Evolutionary conservation across 805 yeast species (phyloP), one percentile per base, ranked within the genome.

Genomic region (Candida ponderosae): DNA sequence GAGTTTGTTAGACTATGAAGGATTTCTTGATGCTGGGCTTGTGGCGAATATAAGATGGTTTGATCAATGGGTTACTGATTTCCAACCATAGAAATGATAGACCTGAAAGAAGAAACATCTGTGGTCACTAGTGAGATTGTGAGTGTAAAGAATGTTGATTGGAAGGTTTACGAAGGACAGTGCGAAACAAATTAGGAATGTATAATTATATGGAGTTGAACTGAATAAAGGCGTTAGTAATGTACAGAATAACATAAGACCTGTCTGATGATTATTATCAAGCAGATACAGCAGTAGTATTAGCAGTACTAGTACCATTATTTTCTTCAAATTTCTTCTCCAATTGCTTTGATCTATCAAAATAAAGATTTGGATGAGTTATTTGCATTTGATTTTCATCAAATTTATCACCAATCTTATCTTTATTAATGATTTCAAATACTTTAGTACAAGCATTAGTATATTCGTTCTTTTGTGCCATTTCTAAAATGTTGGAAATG

Each of bases 381-480:
- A 90, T 82, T 45, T 76, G 75, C 33, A 75, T 67, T 41, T 74
- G 79, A 40, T 76, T 81, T 15, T 60, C 57, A 4, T 59, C 48
- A 40, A 72, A 76, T 32, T 51, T 45, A 42, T 62, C 53, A 30
- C 53, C 47, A 19, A 65, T 48, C 36, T 69, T 58, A 41, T 68
- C 67, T 38, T 66, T 66, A 48, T 78, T 81, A 23, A 86, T 73
- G 15, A 75, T 58, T 51, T 89, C 97, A 59, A 86, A 85, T 4
- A 86, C 96, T 52, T 84, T 73, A 0, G 97, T 81, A 56, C 96
- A 89, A 0, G 97, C 97, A 29, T 78, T 70, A 18, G 90, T 87
- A 55, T 75, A 89, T 44, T 84, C 85, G 24, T 80, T 76, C 38
- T 72, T 71, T 34, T 71, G 72, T 32, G 82, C 80, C 38, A 81